These are phyloP conservation scores for Tilletia horrida DNA, from an alignment of 1,284 basidiomycete genomes.

Conservation along the genomic window DNA sequence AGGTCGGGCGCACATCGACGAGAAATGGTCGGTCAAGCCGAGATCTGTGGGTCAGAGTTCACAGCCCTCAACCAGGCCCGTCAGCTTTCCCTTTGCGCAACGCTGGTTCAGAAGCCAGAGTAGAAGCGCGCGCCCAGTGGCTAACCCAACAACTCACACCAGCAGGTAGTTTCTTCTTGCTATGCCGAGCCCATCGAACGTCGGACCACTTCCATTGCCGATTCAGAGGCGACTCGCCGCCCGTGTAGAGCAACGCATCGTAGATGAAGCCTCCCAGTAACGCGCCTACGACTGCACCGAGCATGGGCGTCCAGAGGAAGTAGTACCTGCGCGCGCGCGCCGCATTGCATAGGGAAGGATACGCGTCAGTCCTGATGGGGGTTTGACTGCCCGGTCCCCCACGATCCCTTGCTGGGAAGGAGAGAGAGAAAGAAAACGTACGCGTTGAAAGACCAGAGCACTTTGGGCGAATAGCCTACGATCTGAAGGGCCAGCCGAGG, in stretches of 20 bases:
- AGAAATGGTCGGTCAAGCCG: too few relatives aligned
- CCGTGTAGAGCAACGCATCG: constrained; percentile 26
- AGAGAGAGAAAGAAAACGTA: neutral
- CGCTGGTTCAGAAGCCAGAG: too few relatives aligned
- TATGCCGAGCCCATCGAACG: constrained; percentile 12
- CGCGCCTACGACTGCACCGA: constrained; percentile 21
- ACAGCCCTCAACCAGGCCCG: too few relatives aligned
- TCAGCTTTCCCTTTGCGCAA: too few relatives aligned
- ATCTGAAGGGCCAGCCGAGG: neutral
- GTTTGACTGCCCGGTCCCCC: too few relatives aligned
- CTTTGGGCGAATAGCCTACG: constrained; percentile 3
- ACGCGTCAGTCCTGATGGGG: too few relatives aligned
- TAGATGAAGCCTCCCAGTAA: constrained; percentile 23
- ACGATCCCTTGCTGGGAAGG: too few relatives aligned
- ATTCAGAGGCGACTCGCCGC: constrained; percentile 28
- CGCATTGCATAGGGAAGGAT: too few relatives aligned
- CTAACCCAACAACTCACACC: constrained; percentile 16
- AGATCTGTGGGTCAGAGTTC: too few relatives aligned
- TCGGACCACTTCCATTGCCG: constrained; percentile 14
- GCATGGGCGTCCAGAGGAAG: constrained; percentile 18
- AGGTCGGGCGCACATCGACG: too few relatives aligned
- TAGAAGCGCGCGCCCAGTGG: too few relatives aligned
- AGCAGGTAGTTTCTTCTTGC: constrained; percentile 13
- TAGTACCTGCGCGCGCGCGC: constrained; percentile 11
- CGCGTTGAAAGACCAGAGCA: constrained; percentile 15